Evolutionary conservation across 164 flowering plant genomes (phyloP).

Genomic region (Kalanchoe fedtschenkoi): DNA sequence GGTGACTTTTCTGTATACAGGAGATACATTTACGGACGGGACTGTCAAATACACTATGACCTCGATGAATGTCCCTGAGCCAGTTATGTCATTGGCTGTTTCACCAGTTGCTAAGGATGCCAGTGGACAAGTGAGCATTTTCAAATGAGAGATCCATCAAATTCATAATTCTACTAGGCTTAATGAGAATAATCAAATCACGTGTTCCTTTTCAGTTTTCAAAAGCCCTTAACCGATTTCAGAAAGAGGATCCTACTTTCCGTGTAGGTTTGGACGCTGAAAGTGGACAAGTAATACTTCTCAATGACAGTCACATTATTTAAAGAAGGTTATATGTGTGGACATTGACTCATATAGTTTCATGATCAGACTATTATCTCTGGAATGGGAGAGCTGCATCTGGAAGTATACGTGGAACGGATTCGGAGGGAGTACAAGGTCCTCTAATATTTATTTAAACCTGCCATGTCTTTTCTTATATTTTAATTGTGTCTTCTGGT

Average conservation of each 20-base stretch:
- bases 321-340: neutral
- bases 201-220: slow-evolving; percentile 56
- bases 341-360: slow-evolving; percentile 7
- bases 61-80: slow-evolving; percentile 99
- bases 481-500: neutral
- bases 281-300: slow-evolving; percentile 75
- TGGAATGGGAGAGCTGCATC: slow-evolving; percentile 99
- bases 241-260: slow-evolving; percentile 98
- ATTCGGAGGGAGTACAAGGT: slow-evolving; percentile 96
- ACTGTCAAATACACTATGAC: slow-evolving; percentile 95
- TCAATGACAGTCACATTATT: neutral
- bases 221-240: slow-evolving; percentile 96
- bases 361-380: slow-evolving; percentile 79
- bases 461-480: neutral
- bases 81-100: slow-evolving; percentile 98
- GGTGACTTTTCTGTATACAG: slow-evolving; percentile 23
- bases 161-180: neutral
- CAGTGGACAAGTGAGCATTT: slow-evolving; percentile 73
- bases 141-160: slow-evolving; percentile 1
- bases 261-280: slow-evolving; percentile 97
- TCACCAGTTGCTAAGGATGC: slow-evolving; percentile 92
- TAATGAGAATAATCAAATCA: slow-evolving; percentile 4
- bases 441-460: neutral
- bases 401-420: slow-evolving; percentile 97
- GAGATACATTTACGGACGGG: slow-evolving; percentile 97